Conservation (phyloP, 176 grass and related monocot genomes). For the Cenchrus fungigraminus region DNA sequence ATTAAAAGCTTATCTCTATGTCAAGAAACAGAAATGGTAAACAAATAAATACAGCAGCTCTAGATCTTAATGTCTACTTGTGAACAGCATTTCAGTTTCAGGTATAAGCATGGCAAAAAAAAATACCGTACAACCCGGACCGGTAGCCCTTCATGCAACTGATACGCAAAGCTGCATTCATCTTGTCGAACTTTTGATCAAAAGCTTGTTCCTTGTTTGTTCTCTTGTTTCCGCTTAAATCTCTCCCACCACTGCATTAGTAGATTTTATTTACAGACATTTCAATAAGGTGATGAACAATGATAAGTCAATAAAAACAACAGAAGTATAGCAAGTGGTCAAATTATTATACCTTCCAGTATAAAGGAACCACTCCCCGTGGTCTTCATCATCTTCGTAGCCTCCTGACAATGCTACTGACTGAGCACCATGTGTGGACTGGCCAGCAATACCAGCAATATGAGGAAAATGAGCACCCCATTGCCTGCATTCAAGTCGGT, state of each 20-base stretch:
- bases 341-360: conserved; percentile 71
- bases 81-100: not conserved
- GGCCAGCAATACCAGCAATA: conserved; percentile 90
- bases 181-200: conserved; percentile 85
- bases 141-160: conserved; percentile 80
- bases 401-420: conserved; percentile 87
- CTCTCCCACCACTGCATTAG: conserved; percentile 75
- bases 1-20: not conserved
- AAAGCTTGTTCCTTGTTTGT: conserved; percentile 87
- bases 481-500: conserved; percentile 90
- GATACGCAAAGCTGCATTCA: conserved; percentile 72
- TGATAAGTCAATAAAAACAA: not conserved
- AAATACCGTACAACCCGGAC: conserved; percentile 80
- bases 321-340: not conserved
- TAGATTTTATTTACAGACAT: conserved; percentile 27
- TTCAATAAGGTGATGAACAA: not conserved
- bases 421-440: conserved; percentile 74
- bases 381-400: conserved; percentile 83
- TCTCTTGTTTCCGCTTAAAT: conserved; percentile 87
- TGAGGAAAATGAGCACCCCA: conserved; percentile 92
- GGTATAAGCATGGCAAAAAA: conserved; percentile 1
- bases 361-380: conserved; percentile 94
- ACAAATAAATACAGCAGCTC: too few species aligned
- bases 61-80: not conserved
- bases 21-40: not conserved